A percentile compares a stretch with the other conserved stretches of the same genome.
phyloP scores from a whole-genome alignment of 768 basidiomycete genomes.

The Gymnopilus dilepis region DNA sequence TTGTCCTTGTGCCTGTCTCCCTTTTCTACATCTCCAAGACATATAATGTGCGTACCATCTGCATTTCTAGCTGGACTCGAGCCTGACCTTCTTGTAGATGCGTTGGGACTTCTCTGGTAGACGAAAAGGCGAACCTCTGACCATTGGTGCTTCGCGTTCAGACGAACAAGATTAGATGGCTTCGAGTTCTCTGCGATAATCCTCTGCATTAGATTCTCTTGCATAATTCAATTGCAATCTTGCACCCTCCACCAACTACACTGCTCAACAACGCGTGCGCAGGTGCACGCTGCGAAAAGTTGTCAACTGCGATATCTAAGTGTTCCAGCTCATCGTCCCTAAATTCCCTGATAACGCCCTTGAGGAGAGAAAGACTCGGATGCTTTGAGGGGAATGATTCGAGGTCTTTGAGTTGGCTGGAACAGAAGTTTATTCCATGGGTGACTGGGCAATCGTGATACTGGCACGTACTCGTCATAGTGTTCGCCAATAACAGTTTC shows the following conservation, averaged over 20 bases:
- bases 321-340: slow-evolving; percentile 96
- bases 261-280: slow-evolving; percentile 91
- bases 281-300: slow-evolving; percentile 88
- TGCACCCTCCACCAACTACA: slow-evolving; percentile 84
- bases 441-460: background rate
- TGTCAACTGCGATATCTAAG: slow-evolving; percentile 86
- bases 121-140: slow-evolving; percentile 23
- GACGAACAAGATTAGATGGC: background rate
- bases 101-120: slow-evolving; percentile 59
- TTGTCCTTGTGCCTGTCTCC: slow-evolving; percentile 66
- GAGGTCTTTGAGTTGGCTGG: slow-evolving; percentile 83
- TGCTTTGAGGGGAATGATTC: slow-evolving; percentile 67
- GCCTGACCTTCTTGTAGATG: slow-evolving; percentile 37
- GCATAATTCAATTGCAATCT: slow-evolving; percentile 88
- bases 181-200: background rate
- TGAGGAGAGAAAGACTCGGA: slow-evolving; percentile 78
- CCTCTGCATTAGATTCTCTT: slow-evolving; percentile 64
- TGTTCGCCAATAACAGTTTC: slow-evolving; percentile 98
- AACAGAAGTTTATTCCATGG: background rate
- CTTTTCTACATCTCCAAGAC: slow-evolving; percentile 54
- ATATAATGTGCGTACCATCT: slow-evolving; percentile 43
- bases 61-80: slow-evolving; percentile 61
- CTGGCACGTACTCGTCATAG: slow-evolving; percentile 87
- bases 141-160: background rate
- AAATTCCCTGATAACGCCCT: slow-evolving; percentile 78